Base-by-base conservation (phyloP, 345 rosid genomes). In the Camelina sativa region DNA sequence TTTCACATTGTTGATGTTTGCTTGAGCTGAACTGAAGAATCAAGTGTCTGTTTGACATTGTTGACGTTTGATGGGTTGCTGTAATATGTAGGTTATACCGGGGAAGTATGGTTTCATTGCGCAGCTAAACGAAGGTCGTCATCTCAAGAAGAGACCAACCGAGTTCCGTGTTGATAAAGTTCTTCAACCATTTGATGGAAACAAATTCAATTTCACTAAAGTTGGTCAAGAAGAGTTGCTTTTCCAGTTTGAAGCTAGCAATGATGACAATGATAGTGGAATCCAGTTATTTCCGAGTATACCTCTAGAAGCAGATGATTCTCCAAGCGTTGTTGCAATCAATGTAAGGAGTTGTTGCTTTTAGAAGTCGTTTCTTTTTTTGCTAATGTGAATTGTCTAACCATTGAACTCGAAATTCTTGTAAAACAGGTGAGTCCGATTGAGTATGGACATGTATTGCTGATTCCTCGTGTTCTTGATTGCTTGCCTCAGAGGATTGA, bases 401-500 rank as follows among this genome's bases (percentile, higher is more conserved):
- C 12, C 15, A 38, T 6, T 12, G 11, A 23, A 52, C 34, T 72
- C 16, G 6, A 11, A 17, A 2, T 32, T 15, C 3, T n/a, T 46
- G 17, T 19, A 0, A 9, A 65, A 75, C 88, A 95, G 99, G 99
- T 92, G 35, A 95, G 99, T 76, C 97, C 99, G 3, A 95, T 95
- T 69, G 99, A 95, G 75, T 95, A 95, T 66, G 97, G 99, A 43
- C 99, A 95, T 61, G 97, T 95, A 54, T 80, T 95, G 67, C 76
- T 95, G 83, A 89, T 95, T 76, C 99, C 99, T 6, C 92, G 84
- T 2, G 69, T 95, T 62, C 82, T 90, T 28, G 96, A 92, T 56
- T 90, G 97, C 85, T 79, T 92, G 80, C 99, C 99, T 12, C 99
- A 95, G 84, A 90, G 88, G 88, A 92, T 95, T 35, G 98, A 95